Evolutionary conservation across 2,329 filamentous ascomycete genomes (phyloP).

Genomic region (Clonostachys rosea): DNA sequence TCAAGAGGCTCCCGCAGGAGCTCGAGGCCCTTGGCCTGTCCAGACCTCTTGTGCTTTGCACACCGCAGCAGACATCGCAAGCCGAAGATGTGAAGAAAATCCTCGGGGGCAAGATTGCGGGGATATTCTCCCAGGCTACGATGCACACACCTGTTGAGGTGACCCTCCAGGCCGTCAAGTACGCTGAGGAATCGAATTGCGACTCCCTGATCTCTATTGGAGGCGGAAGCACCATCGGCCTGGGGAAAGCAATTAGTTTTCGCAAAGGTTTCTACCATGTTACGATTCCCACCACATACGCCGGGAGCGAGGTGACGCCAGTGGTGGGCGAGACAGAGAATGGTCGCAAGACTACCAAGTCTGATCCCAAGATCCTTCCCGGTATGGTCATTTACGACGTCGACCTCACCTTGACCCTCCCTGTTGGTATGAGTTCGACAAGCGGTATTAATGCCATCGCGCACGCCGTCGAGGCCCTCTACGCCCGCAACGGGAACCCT

Average conservation of each 20-base stretch:
- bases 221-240: conserved; percentile 55
- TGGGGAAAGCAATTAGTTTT: conserved; percentile 52
- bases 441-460: conserved; percentile 64
- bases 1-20: conserved; percentile 39
- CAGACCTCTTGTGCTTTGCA: conserved; percentile 51
- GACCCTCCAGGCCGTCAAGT: conserved; percentile 48
- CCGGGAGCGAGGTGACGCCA: conserved; percentile 60
- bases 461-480: conserved; percentile 54
- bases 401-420: conserved; percentile 55
- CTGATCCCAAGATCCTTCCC: conserved; percentile 55
- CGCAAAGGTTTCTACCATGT: conserved; percentile 48
- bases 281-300: conserved; percentile 57
- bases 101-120: conserved; percentile 6
- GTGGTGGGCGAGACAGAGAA: conserved; percentile 58
- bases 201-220: conserved; percentile 56
- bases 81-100: conserved; percentile 7
- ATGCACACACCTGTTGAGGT: conserved; percentile 59
- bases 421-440: conserved; percentile 43
- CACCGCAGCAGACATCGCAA: conserved; percentile 23
- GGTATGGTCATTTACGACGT: conserved; percentile 61
- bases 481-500: conserved; percentile 57
- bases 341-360: conserved; percentile 51
- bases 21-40: conserved; percentile 37
- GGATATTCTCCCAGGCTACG: conserved; percentile 43
- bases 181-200: conserved; percentile 34